Evolutionary conservation across 2,329 filamentous ascomycete species (phyloP).

Genomic region (Nothophaeocryptopus gaeumannii): DNA sequence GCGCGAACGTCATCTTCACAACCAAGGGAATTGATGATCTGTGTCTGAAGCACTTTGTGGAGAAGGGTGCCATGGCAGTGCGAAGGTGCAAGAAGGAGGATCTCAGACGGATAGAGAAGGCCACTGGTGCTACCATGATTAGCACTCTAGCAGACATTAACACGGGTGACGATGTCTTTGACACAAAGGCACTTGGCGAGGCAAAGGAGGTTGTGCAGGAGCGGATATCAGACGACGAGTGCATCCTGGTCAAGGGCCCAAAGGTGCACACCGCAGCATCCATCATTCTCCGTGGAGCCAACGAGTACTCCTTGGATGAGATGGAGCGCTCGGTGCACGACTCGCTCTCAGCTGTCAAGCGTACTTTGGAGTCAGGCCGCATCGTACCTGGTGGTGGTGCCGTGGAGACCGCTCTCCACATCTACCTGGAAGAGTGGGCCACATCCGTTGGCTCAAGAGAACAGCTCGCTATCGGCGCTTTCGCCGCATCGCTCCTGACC

Average conservation of each 20-base stretch:
- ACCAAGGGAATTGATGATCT: slow-evolving; percentile 99
- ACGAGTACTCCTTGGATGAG: slow-evolving; percentile 95
- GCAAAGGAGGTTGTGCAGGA: slow-evolving; percentile 98
- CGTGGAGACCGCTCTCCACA: slow-evolving; percentile 97
- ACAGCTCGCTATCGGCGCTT: slow-evolving; percentile 96
- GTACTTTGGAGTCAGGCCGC: slow-evolving; percentile 91
- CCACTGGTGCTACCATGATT: slow-evolving; percentile 88
- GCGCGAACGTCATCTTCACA: slow-evolving; percentile 92
- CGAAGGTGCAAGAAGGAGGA: slow-evolving; percentile 99
- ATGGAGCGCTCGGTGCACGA: slow-evolving; percentile 99
- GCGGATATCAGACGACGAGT: slow-evolving; percentile 97
- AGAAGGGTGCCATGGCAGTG: slow-evolving; percentile 93
- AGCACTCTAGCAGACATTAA: slow-evolving; percentile 94
- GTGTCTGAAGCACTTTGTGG: slow-evolving; percentile 89
- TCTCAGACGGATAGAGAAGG: slow-evolving; percentile 88
- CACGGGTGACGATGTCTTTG: slow-evolving; percentile 87
- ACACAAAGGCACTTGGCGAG: slow-evolving; percentile 80
- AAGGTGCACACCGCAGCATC: slow-evolving; percentile 93
- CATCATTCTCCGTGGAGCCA: slow-evolving; percentile 90
- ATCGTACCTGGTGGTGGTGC: slow-evolving; percentile 96
- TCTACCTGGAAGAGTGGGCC: slow-evolving; percentile 97
- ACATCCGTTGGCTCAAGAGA: slow-evolving; percentile 94
- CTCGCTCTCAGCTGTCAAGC: slow-evolving; percentile 93
- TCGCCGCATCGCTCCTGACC: slow-evolving; percentile 87
- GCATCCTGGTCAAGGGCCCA: slow-evolving; percentile 92